phyloP scores from a whole-genome alignment of 2,329 filamentous ascomycete species.

The Calonectria pteridis region DNA sequence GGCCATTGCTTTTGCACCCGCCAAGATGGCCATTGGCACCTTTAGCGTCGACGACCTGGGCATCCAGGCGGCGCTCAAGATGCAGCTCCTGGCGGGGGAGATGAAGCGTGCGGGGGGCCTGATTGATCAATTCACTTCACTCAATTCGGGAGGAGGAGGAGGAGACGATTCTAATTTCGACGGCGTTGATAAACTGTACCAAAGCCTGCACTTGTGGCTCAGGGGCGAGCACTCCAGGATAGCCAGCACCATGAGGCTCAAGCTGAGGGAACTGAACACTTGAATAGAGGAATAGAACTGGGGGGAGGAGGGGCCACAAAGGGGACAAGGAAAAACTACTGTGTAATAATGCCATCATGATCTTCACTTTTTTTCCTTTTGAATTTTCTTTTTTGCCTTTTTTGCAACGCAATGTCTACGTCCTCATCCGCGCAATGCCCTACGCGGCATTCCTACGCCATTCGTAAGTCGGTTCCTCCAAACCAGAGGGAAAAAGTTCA shows the following conservation, averaged over 20 bases:
- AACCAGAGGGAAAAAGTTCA: not conserved
- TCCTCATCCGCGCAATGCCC: not conserved
- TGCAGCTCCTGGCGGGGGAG: constrained; percentile 13
- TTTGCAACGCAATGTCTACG: not conserved
- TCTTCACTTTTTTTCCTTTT: not conserved
- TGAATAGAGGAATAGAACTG: constrained; percentile 2
- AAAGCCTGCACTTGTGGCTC: constrained; percentile 12
- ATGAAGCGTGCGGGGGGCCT: not conserved
- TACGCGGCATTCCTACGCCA: not conserved
- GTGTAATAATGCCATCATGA: not conserved
- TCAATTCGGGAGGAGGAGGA: not conserved
- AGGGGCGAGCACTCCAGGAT: constrained; percentile 5
- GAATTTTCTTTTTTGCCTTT: not conserved
- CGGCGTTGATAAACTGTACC: constrained; percentile 13
- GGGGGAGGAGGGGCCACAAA: too few relatives aligned
- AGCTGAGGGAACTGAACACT: constrained; percentile 12
- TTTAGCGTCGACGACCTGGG: constrained; percentile 17
- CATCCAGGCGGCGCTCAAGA: constrained; percentile 13
- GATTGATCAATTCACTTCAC: constrained; percentile 13
- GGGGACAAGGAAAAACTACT: not conserved
- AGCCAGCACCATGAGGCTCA: constrained; percentile 5
- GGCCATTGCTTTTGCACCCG: not conserved
- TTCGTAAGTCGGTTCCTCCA: not conserved
- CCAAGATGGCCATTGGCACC: constrained; percentile 11
- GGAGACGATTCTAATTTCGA: constrained; percentile 6